Conservation (phyloP, 495 filamentous ascomycete genomes). For the Neurospora hispaniola region DNA sequence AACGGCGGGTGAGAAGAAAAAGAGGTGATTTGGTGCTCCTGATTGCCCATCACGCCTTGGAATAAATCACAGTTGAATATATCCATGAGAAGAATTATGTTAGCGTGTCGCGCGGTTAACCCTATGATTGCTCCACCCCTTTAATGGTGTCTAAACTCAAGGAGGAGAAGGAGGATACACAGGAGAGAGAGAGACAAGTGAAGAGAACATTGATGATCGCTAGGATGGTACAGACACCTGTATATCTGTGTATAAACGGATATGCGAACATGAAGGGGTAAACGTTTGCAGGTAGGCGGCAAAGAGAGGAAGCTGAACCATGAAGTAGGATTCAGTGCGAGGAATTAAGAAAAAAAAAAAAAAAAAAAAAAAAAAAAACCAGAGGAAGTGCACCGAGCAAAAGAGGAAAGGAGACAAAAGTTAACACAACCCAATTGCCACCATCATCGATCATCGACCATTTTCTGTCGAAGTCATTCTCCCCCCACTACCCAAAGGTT, state of each 20-base stretch:
- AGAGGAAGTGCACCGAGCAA: neutral
- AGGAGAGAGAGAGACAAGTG: neutral
- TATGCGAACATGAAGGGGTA: neutral
- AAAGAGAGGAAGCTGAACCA: neutral
- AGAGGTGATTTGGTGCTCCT: neutral
- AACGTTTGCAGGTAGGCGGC: neutral
- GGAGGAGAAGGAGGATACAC: too few species aligned
- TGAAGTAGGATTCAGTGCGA: neutral
- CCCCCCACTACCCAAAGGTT: neutral
- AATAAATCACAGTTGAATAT: neutral
- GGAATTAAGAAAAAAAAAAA: neutral
- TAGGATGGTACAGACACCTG: neutral
- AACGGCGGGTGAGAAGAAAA: constrained; percentile 13
- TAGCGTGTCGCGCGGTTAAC: too few species aligned
- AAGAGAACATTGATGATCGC: neutral
- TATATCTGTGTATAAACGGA: neutral
- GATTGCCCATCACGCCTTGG: neutral
- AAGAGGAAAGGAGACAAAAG: neutral
- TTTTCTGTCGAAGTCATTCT: neutral
- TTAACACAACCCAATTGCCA: neutral
- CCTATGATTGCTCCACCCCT: too few species aligned
- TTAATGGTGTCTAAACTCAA: too few species aligned
- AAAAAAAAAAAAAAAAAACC: neutral
- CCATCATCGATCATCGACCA: neutral
- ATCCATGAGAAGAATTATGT: neutral